These are phyloP conservation scores for Fragaria ananassa DNA, from an alignment of 306 rosid species.

Conservation along the genomic window DNA sequence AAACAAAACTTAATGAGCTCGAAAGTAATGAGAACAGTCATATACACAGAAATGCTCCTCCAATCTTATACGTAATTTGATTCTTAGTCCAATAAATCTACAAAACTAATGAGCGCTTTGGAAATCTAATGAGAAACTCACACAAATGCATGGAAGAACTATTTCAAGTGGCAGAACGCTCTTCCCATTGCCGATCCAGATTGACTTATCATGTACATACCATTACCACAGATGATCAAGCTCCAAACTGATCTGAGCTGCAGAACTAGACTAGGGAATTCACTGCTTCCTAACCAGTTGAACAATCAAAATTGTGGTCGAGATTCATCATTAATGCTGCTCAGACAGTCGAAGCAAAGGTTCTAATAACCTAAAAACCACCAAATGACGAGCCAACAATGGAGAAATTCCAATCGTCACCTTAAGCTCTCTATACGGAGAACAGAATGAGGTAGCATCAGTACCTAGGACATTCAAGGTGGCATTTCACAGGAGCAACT, in stretches of 20 bases:
- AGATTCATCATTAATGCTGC: background rate
- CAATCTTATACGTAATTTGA: conserved; percentile 26
- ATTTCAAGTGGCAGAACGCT: background rate
- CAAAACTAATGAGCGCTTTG: conserved; percentile 12
- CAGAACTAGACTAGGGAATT: conserved; percentile 7
- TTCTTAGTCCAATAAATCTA: conserved; percentile 26
- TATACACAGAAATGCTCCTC: conserved; percentile 20
- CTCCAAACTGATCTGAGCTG: conserved; percentile 17
- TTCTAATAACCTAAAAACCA: conserved; percentile 15
- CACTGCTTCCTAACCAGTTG: conserved; percentile 15
- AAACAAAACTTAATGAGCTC: conserved; percentile 18
- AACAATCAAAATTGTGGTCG: conserved; percentile 14
- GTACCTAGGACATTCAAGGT: background rate
- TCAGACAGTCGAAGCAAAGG: conserved; percentile 6
- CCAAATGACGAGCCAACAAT: conserved; percentile 18
- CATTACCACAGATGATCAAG: background rate
- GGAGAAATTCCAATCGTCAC: conserved; percentile 18
- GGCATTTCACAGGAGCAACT: conserved; percentile 11
- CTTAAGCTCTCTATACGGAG: conserved; percentile 17
- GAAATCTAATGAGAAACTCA: conserved; percentile 15
- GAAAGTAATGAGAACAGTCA: background rate
- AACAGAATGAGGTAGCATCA: conserved; percentile 1
- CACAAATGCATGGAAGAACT: conserved; percentile 14
- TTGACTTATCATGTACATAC: background rate
- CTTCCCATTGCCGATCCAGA: conserved; percentile 4